A percentile compares a stretch with the other conserved stretches of the same genome.
These are phyloP conservation scores for Yamadazyma spencermartinsiae DNA, from an alignment of 1,139 yeast species.

Conservation along the genomic window DNA sequence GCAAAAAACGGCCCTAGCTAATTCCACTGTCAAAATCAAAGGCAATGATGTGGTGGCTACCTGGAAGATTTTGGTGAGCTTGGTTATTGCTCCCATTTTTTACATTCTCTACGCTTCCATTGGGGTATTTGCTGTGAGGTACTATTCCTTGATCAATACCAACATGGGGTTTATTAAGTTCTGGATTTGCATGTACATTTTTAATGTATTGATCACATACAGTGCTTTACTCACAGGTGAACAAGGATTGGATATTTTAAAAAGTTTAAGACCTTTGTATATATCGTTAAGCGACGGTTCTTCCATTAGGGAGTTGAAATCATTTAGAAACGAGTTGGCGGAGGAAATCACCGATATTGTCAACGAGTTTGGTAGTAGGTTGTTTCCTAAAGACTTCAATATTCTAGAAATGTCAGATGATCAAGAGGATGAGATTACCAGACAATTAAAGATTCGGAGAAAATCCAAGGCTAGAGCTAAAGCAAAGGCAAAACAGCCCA, in stretches of 20 bases:
- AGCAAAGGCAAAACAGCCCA: not conserved
- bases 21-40: slow-evolving; percentile 82
- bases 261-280: slow-evolving; percentile 79
- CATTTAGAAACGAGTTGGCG: slow-evolving; percentile 37
- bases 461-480: slow-evolving; percentile 14
- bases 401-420: slow-evolving; percentile 45
- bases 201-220: slow-evolving; percentile 74
- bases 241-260: slow-evolving; percentile 85
- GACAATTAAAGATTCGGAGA: slow-evolving; percentile 43
- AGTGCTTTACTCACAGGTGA: slow-evolving; percentile 90
- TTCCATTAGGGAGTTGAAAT: slow-evolving; percentile 53
- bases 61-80: slow-evolving; percentile 88
- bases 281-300: slow-evolving; percentile 67
- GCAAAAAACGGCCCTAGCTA: slow-evolving; percentile 80
- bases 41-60: slow-evolving; percentile 95
- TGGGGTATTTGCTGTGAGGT: slow-evolving; percentile 52
- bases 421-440: slow-evolving; percentile 58
- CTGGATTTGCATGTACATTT: slow-evolving; percentile 50
- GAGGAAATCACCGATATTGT: slow-evolving; percentile 47
- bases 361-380: slow-evolving; percentile 44
- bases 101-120: slow-evolving; percentile 77
- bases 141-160: slow-evolving; percentile 14
- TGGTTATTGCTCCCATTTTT: slow-evolving; percentile 85
- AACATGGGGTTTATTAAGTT: slow-evolving; percentile 26
- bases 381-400: slow-evolving; percentile 49